phyloP scores from a whole-genome alignment of 768 basidiomycete genomes.

The Russula dissimulans region DNA sequence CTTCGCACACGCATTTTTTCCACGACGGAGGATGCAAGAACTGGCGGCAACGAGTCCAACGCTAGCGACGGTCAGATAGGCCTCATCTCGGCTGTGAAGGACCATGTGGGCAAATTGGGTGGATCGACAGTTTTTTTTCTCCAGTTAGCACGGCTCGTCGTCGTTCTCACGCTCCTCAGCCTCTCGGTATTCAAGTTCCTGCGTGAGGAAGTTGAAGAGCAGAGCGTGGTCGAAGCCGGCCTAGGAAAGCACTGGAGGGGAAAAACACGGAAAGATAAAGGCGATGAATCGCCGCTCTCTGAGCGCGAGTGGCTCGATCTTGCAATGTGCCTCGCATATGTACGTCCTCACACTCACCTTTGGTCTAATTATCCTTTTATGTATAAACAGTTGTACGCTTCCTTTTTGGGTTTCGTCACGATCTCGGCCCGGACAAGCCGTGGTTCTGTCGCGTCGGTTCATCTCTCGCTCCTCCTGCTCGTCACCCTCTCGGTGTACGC shows the following conservation, averaged over 20 bases:
- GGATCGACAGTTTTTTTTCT: conserved; percentile 40
- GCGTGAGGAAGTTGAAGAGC: conserved; percentile 23
- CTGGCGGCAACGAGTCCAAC: not conserved
- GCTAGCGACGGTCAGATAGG: not conserved
- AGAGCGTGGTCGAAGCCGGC: not conserved
- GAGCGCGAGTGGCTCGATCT: conserved; percentile 15
- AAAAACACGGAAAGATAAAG: conserved; percentile 23
- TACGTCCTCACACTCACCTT: conserved; percentile 15
- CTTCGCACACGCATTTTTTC: not conserved
- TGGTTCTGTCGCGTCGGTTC: conserved; percentile 27
- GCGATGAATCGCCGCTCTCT: not conserved
- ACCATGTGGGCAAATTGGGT: conserved; percentile 36
- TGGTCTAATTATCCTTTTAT: too few species aligned
- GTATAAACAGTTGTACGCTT: conserved; percentile 17
- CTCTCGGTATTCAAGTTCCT: conserved; percentile 39
- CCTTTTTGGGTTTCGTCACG: conserved; percentile 19
- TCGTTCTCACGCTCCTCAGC: conserved; percentile 39
- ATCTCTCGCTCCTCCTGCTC: conserved; percentile 43
- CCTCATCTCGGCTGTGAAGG: conserved; percentile 13
- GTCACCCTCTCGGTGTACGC: conserved; percentile 39
- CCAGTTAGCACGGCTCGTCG: conserved; percentile 38
- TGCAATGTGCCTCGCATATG: conserved; percentile 27
- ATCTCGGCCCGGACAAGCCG: conserved; percentile 5
- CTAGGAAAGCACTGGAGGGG: conserved; percentile 17
- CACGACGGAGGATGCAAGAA: not conserved